Evolutionary conservation across 2,329 filamentous ascomycete genomes (phyloP), one percentile per base, ranked within the genome.

Genomic region (Chrysoporthe austroafricana): DNA sequence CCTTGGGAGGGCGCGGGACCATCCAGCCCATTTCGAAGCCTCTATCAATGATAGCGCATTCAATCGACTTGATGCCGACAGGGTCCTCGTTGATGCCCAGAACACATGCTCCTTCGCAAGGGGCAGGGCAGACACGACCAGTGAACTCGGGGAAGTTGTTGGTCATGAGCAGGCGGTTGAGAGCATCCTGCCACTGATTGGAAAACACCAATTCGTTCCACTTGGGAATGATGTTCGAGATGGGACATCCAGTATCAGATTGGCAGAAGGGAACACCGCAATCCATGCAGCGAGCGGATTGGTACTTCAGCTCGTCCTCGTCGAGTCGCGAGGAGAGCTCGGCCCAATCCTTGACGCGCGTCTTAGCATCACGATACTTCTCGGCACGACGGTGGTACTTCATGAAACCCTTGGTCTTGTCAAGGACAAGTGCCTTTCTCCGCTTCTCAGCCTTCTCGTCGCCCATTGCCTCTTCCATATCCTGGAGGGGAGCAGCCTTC

Each of bases 141-240:
- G 95, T 98, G 79, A 97, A 97, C 78, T 98, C 95, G 4, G 95
- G 95, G 86, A 98, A 97, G 82, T 97, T 97, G 84, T 98, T 97
- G 72, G 95, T 97, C 91, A 96, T 95, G 64, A 97, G 84, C 13
- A 98, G 86, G 69, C 93, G 88, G 80, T 97, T 95, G 4, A 97
- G 88, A 34, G 95, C 95, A 79, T 97, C 94, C 73, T 90, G 88
- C 95, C 95, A 98, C 71, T 96, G 90, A 60, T 88, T 86, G 83
- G 76, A 89, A 89, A 0, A 96, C 88, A 9, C 21, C 21, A 97
- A 71, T 70, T 97, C 94, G 67, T 96, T 97, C 93, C 93, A 97
- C 74, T 97, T 97, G 67, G 95, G 95, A 74, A 98, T 98, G 76
- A 98, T 96, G 82, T 98, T 98, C 73, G 90, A 94, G 79, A 97